Evolutionary conservation across 129 eudicot genomes (phyloP), one percentile per base, ranked within the genome.

Genomic region (Chrysanthemum seticuspe): DNA sequence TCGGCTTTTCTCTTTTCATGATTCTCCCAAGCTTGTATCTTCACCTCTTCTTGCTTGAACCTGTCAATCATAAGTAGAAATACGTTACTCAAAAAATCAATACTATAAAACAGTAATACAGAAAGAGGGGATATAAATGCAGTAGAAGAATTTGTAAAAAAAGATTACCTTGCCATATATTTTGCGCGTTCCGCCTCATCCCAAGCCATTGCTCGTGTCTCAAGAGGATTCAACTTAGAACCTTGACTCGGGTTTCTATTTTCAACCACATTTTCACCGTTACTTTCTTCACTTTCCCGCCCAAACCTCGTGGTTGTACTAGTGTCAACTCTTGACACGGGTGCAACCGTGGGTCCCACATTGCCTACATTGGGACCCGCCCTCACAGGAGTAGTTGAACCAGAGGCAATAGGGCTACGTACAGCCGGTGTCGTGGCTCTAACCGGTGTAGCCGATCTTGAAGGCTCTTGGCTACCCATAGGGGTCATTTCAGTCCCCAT

Each of bases 401-500:
- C 86, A 0, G 96, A 92, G 3, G 94, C 68, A 10, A 80, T 79
- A 0, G 97, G 92, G 74, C 96, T 91, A 25, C 82, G 85, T 62
- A 68, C 80, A 23, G 79, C 94, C n/a, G 97, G 96, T 44, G 93
- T 82, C 4, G 89, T 81, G 75, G 92, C 86, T 78, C 90, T 70
- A 31, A 91, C 80, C 2, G 97, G 98, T 8, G 98, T 92, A 40
- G 91, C 88, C 8, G 98, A 79, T 72, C 98, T 83, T 34, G 98
- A 92, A 40, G 98, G 98, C 76, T 92, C 96, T 77, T 87, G 93
- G 72, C 98, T 92, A 6, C 83, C 90, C 55, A 85, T 80, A 5
- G 98, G 98, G 12, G 98, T 92, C 98, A 92, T 92, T 73, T 92
- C 98, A 0, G 98, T 92, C 76, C 98, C 98, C 98, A 92, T 92